Base-by-base conservation (phyloP, 108 stramenopile genomes). In the Nitzschia sp. region DNA sequence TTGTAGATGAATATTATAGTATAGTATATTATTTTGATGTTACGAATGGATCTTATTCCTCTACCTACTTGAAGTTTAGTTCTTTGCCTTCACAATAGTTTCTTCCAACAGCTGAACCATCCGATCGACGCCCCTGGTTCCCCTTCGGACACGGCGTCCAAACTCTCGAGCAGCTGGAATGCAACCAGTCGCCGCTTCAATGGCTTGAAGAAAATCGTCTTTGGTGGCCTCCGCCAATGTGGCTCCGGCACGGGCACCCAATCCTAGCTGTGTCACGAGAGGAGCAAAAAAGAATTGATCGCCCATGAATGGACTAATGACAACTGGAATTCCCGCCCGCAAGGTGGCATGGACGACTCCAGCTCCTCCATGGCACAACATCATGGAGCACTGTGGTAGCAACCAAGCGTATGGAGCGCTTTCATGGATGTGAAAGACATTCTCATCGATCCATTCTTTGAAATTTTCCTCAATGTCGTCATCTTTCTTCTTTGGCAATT, bases 251-350 rank as follows among this genome's bases (percentile, higher is more conserved):
- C 55, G 8, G 5, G 38, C 66, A 1, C 71, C 64, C 50, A 53
- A 45, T 0, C 71, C 63, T 25, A 23, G 25, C 52, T 28, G 27
- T 29, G 55, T 21, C 4, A 66, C 35, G 9, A 59, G 44, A 8
- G 38, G 41, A 2, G 68, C 68, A 48, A 59, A 59, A 26, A 58
- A 74, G 62, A 74, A 74, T 47, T 74, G 73, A 68, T 74, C 73
- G 9, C 64, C 65, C 46, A 74, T 58, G 13, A 74, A 4, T 1
- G 73, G 73, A 45, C 45, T 38, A 30, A 74, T 67, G 22, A 74
- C 32, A 30, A 50, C 2, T 4, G 73, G 66, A 41, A 74, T 67
- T 0, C 73, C 73, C 16, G 65, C 57, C 13, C 66, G 73, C 23
- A 66, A 35, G 19, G 57, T 48, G 15, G 73, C 35, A 58, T 74